Percentiles rank a stretch among this genome's conserved stretches.
Conservation (phyloP, 257 asterid genomes). For the Capsicum baccatum region DNA sequence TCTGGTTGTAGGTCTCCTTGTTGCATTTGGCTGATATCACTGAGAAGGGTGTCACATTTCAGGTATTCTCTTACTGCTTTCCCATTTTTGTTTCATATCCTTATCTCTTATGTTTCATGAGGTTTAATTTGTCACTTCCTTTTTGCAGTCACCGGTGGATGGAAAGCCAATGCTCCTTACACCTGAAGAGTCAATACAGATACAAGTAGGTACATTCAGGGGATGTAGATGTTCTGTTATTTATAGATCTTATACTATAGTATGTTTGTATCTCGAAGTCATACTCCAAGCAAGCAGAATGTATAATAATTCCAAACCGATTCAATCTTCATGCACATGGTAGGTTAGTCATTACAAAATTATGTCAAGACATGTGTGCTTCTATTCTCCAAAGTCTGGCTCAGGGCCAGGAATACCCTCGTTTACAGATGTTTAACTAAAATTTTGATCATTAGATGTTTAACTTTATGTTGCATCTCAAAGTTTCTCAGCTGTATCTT, state of each 20-base stretch:
- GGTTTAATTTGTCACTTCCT: conserved; percentile 29
- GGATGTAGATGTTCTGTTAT: conserved; percentile 26
- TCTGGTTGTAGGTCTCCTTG: conserved; percentile 76
- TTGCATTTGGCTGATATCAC: conserved; percentile 98
- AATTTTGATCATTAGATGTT: not conserved
- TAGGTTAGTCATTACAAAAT: not conserved
- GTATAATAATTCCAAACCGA: not conserved
- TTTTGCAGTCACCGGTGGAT: conserved; percentile 94
- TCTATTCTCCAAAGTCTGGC: not conserved
- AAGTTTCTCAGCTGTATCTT: not conserved
- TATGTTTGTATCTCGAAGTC: conserved; percentile 11
- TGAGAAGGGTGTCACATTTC: conserved; percentile 93
- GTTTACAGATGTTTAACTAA: not conserved
- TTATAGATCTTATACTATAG: not conserved
- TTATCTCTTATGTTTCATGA: conserved; percentile 11
- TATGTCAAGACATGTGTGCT: not conserved
- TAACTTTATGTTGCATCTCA: not conserved
- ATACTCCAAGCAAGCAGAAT: not conserved
- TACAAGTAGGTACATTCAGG: conserved; percentile 62
- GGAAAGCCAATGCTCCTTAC: conserved; percentile 98
- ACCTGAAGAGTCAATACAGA: conserved; percentile 97
- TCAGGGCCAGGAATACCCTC: not conserved
- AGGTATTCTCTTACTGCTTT: conserved; percentile 53
- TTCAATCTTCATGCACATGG: not conserved
- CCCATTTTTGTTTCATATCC: conserved; percentile 20